Conservation (phyloP, 2,329 filamentous ascomycete species). For the Parastagonospora avenae region DNA sequence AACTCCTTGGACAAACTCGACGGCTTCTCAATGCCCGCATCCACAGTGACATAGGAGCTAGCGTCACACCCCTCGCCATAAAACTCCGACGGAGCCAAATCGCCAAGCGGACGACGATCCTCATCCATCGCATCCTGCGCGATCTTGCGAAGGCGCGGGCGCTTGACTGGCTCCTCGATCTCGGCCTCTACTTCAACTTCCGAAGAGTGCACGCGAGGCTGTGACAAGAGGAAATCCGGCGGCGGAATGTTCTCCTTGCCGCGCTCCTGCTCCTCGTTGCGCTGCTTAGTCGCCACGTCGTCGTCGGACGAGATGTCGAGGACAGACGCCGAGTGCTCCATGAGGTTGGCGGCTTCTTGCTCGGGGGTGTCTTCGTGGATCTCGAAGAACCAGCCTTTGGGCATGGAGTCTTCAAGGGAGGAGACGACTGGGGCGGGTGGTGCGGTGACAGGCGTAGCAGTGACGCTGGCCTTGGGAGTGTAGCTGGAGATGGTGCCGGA, state of each 20-base stretch:
- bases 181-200: conserved; percentile 20
- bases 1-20: conserved; percentile 44
- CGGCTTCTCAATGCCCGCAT: conserved; percentile 41
- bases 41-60: conserved; percentile 42
- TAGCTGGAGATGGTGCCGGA: conserved; percentile 74
- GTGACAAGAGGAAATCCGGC: conserved; percentile 43
- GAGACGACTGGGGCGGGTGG: conserved; percentile 31
- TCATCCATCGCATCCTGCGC: conserved; percentile 49
- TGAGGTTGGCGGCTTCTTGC: conserved; percentile 87
- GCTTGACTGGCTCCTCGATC: conserved; percentile 30
- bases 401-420: conserved; percentile 59
- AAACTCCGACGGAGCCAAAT: conserved; percentile 44
- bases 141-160: conserved; percentile 31
- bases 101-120: conserved; percentile 45
- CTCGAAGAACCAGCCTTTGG: conserved; percentile 80
- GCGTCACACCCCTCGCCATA: conserved; percentile 47
- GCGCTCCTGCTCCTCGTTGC: conserved; percentile 61
- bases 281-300: conserved; percentile 65
- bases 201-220: conserved; percentile 14
- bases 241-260: conserved; percentile 97
- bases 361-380: conserved; percentile 93
- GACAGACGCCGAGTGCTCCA: conserved; percentile 86
- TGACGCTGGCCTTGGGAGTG: conserved; percentile 50
- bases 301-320: conserved; percentile 92
- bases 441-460: conserved; percentile 36